phyloP scores from a whole-genome alignment of 306 rosid species.

The Nissolia schottii region DNA sequence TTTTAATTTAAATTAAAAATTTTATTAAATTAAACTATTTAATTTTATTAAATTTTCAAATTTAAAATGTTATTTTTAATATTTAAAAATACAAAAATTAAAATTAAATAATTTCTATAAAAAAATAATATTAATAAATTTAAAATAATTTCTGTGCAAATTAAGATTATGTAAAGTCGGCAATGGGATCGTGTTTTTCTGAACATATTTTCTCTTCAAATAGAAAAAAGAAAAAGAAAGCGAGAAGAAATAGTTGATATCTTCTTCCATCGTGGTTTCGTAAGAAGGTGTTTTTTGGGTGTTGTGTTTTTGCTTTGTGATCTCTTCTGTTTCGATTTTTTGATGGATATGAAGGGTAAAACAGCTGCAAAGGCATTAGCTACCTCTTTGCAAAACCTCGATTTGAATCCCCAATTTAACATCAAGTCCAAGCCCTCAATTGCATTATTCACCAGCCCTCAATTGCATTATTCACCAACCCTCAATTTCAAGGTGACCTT shows the following conservation, averaged over 20 bases:
- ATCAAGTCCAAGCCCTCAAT: constrained; percentile 31
- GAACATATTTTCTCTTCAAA: no score
- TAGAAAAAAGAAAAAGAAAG: neutral
- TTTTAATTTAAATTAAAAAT: no score
- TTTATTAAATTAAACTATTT: no score
- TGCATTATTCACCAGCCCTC: constrained; percentile 11
- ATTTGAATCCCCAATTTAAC: constrained; percentile 48
- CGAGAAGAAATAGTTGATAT: neutral
- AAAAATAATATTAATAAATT: no score
- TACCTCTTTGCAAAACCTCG: constrained; percentile 41
- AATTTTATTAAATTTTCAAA: no score
- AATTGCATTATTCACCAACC: constrained; percentile 20
- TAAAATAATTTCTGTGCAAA: no score
- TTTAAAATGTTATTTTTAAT: no score
- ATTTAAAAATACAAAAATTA: no score
- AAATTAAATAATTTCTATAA: no score
- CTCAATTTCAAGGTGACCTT: constrained; percentile 36
- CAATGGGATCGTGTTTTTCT: neutral
- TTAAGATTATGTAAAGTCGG: constrained; percentile 1
- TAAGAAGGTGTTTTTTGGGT: neutral
- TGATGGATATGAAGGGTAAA: constrained; percentile 73
- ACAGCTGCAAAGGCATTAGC: constrained; percentile 24
- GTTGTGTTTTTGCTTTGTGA: neutral
- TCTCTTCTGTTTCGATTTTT: constrained; percentile 30
- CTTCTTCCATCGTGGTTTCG: neutral